Conservation (phyloP, 106 monocot species). For the Ottelia alismoides region DNA sequence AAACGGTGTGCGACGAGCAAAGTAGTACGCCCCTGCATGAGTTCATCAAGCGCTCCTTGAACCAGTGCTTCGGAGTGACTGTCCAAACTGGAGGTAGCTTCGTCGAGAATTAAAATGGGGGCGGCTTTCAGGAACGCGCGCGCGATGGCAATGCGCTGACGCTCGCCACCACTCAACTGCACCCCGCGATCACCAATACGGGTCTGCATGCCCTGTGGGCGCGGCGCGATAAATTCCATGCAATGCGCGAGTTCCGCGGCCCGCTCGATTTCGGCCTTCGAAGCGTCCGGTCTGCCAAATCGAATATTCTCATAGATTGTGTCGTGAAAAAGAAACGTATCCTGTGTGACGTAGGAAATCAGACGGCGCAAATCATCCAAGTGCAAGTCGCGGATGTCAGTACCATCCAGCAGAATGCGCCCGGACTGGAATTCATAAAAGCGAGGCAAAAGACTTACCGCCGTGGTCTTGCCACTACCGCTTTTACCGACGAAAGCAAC, state of each 20-base stretch:
- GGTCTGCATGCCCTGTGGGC: conserved; percentile 1
- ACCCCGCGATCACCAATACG: conserved; percentile 4
- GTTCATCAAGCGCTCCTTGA: background rate
- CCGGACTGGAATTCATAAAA: background rate
- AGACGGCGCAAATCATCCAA: background rate
- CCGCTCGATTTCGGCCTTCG: background rate
- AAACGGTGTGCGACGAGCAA: background rate
- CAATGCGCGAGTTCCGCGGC: too few species aligned
- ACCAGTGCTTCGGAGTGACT: background rate
- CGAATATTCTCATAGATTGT: background rate
- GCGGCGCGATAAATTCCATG: too few species aligned
- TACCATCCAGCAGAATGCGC: background rate
- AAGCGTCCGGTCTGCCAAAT: background rate
- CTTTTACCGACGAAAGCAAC: background rate
- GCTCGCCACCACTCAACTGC: conserved; percentile 3
- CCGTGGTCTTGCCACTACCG: background rate
- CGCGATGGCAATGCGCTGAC: conserved; percentile 5
- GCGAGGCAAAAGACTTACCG: background rate
- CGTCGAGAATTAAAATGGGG: conserved; percentile 4
- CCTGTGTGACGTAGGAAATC: background rate
- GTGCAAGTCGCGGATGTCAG: background rate
- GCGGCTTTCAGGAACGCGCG: conserved; percentile 6
- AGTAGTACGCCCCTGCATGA: conserved; percentile 1
- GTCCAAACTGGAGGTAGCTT: conserved; percentile 2
- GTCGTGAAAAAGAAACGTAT: background rate